phyloP scores from a whole-genome alignment of 1,284 basidiomycete species.

The Sphaerobolus stellatus region DNA sequence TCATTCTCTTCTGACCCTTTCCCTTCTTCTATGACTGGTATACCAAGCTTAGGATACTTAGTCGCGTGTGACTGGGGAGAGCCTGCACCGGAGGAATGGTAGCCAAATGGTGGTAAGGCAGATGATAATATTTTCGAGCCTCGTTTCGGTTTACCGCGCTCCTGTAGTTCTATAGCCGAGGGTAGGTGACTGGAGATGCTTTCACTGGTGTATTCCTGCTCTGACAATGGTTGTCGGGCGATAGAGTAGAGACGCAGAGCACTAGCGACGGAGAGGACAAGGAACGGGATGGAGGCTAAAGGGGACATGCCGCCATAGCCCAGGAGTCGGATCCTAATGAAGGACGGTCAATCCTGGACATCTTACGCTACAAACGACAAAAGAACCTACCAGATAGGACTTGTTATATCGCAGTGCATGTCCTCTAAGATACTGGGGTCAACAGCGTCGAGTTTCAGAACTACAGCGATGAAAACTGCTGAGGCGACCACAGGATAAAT shows the following conservation, averaged over 20 bases:
- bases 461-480: slow-evolving; percentile 41
- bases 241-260: slow-evolving; percentile 37
- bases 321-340: slow-evolving; percentile 56
- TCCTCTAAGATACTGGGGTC: slow-evolving; percentile 40
- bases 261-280: slow-evolving; percentile 49
- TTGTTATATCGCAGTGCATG: slow-evolving; percentile 54
- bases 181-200: no score
- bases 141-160: no score
- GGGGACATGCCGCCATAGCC: slow-evolving; percentile 61
- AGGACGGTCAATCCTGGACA: not conserved
- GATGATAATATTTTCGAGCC: no score
- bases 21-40: no score
- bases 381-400: slow-evolving; percentile 51
- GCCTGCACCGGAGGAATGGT: no score
- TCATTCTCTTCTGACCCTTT: no score
- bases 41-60: no score
- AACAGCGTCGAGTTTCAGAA: slow-evolving; percentile 45
- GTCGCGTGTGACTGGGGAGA: no score
- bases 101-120: no score
- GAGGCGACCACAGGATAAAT: slow-evolving; percentile 49
- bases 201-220: no score
- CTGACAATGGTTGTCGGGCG: no score
- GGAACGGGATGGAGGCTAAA: slow-evolving; percentile 50
- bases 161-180: no score
- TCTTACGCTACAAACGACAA: not conserved